Percentiles rank a stretch among this genome's conserved stretches.
Conservation (phyloP, 495 filamentous ascomycete genomes). For the Aspergillus taichungensis region DNA sequence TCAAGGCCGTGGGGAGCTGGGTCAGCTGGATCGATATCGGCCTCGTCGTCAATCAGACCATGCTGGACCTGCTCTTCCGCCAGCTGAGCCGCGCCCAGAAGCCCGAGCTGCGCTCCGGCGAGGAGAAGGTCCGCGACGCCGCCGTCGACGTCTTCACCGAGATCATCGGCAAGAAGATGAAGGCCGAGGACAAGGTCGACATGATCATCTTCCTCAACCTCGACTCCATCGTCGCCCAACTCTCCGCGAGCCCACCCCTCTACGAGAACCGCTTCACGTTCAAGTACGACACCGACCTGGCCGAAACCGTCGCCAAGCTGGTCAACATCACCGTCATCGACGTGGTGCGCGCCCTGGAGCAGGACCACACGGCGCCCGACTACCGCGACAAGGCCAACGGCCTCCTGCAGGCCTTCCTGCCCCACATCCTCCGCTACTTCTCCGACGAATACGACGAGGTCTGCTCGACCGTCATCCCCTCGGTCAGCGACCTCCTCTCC, state of each 20-base stretch:
- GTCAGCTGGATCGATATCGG: slow-evolving; percentile 97
- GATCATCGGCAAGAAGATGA: slow-evolving; percentile 97
- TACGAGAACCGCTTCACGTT: slow-evolving; percentile 66
- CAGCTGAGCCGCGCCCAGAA: slow-evolving; percentile 54
- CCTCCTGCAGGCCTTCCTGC: slow-evolving; percentile 71
- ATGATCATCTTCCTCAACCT: slow-evolving; percentile 88
- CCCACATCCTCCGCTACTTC: slow-evolving; percentile 83
- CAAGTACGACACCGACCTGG: slow-evolving; percentile 88
- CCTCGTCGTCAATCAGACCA: slow-evolving; percentile 78
- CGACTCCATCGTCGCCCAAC: slow-evolving; percentile 66
- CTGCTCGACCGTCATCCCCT: slow-evolving; percentile 87
- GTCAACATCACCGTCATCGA: slow-evolving; percentile 83
- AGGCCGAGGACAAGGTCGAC: slow-evolving; percentile 79
- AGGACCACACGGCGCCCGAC: slow-evolving; percentile 45
- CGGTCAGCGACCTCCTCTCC: slow-evolving; percentile 79
- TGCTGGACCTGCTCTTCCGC: slow-evolving; percentile 76
- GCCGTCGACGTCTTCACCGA: slow-evolving; percentile 91
- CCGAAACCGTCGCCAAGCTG: slow-evolving; percentile 90
- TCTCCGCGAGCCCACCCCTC: slow-evolving; percentile 71
- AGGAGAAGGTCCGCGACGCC: slow-evolving; percentile 72
- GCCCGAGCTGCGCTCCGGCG: slow-evolving; percentile 38
- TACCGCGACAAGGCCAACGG: slow-evolving; percentile 56
- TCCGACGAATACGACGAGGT: slow-evolving; percentile 97
- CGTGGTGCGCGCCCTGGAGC: slow-evolving; percentile 69
- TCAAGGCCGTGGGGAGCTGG: slow-evolving; percentile 88